A percentile compares a stretch with the other conserved stretches of the same genome.
Evolutionary conservation across 2,329 filamentous ascomycete species (phyloP).

Genomic region (Ophiocordyceps camponoti-leonardi): DNA sequence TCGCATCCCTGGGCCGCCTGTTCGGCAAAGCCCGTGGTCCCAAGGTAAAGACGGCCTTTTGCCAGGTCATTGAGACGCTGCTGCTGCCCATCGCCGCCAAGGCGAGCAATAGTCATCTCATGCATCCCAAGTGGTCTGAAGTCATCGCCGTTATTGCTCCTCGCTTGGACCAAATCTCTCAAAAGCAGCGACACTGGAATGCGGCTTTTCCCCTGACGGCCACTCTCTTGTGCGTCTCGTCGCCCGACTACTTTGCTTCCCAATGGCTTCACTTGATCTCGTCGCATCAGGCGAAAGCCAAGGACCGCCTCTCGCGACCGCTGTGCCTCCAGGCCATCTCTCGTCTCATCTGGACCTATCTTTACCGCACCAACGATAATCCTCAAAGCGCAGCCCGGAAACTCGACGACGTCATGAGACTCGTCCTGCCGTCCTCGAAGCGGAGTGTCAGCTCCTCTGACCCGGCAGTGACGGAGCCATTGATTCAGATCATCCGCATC

Average conservation of each 20-base stretch:
- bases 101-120: slow-evolving; percentile 58
- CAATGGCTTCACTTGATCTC: slow-evolving; percentile 78
- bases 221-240: slow-evolving; percentile 74
- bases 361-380: slow-evolving; percentile 68
- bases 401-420: slow-evolving; percentile 73
- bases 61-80: slow-evolving; percentile 74
- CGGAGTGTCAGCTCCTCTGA: slow-evolving; percentile 72
- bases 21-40: slow-evolving; percentile 78
- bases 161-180: slow-evolving; percentile 66
- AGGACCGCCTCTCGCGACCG: slow-evolving; percentile 63
- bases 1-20: slow-evolving; percentile 63
- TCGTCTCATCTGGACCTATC: slow-evolving; percentile 81
- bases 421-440: slow-evolving; percentile 67
- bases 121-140: slow-evolving; percentile 69
- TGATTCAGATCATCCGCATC: slow-evolving; percentile 87
- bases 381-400: slow-evolving; percentile 53
- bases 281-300: slow-evolving; percentile 62
- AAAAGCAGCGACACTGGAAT: slow-evolving; percentile 84
- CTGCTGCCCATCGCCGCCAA: slow-evolving; percentile 75
- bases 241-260: slow-evolving; percentile 62
- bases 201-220: slow-evolving; percentile 78
- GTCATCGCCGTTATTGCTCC: slow-evolving; percentile 66
- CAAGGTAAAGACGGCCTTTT: slow-evolving; percentile 84
- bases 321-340: slow-evolving; percentile 80
- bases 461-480: slow-evolving; percentile 64